Evolutionary conservation across 106 monocot species (phyloP).

Genomic region (Allium fistulosum): DNA sequence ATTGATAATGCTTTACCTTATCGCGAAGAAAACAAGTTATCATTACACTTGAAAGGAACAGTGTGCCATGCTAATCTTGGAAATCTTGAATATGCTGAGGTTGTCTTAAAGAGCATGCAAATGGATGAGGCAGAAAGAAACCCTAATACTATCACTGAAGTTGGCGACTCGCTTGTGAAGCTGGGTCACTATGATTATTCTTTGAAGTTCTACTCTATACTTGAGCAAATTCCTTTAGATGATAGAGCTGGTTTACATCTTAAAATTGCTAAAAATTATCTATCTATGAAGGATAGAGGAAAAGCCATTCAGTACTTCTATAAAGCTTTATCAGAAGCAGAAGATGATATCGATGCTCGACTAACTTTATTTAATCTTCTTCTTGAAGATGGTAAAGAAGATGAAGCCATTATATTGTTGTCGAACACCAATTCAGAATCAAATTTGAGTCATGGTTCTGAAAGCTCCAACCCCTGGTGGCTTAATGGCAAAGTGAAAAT

Average conservation of each 20-base stretch:
- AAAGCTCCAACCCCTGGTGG: slow-evolving; percentile 54
- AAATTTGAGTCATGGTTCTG: background rate
- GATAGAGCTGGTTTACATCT: slow-evolving; percentile 38
- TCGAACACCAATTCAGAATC: slow-evolving; percentile 36
- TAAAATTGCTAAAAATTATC: slow-evolving; percentile 77
- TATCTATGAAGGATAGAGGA: slow-evolving; percentile 40
- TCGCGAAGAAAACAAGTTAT: slow-evolving; percentile 22
- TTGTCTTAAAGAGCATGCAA: slow-evolving; percentile 45
- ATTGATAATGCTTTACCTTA: slow-evolving; percentile 32
- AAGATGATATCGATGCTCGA: slow-evolving; percentile 70
- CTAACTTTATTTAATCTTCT: slow-evolving; percentile 65
- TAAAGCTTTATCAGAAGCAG: slow-evolving; percentile 67
- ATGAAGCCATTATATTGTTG: slow-evolving; percentile 73
- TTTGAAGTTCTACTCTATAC: slow-evolving; percentile 58
- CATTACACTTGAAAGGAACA: slow-evolving; percentile 32
- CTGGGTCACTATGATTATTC: slow-evolving; percentile 56
- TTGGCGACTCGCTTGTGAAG: slow-evolving; percentile 47
- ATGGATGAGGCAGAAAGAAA: slow-evolving; percentile 29
- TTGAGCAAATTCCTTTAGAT: slow-evolving; percentile 25
- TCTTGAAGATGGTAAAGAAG: slow-evolving; percentile 62
- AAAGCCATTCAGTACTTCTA: slow-evolving; percentile 76
- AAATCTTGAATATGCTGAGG: slow-evolving; percentile 69
- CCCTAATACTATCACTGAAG: slow-evolving; percentile 45
- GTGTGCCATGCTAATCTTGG: slow-evolving; percentile 77
- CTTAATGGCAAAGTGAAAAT: slow-evolving; percentile 65